Evolutionary conservation across 1,284 basidiomycete species (phyloP).

Genomic region (Trametes versicolor): DNA sequence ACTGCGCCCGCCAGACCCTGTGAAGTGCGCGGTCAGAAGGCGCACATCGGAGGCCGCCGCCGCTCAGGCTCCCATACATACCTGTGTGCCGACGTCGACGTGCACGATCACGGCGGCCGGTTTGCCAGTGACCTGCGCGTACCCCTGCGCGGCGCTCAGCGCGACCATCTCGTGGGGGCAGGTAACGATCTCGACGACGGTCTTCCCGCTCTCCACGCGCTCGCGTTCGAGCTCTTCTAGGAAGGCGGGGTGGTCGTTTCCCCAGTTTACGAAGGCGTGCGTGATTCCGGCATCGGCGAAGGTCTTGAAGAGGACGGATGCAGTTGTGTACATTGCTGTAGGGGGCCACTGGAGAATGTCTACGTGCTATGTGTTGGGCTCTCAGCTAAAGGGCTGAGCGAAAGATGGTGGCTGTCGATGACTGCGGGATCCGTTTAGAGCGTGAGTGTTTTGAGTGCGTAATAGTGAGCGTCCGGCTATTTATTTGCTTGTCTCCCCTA

Average conservation of each 20-base stretch:
- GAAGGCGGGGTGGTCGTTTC: constrained; percentile 76
- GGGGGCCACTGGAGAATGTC: not conserved
- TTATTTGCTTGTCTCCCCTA: not conserved
- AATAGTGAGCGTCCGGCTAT: not conserved
- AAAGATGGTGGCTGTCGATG: not conserved
- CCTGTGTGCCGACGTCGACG: constrained; percentile 79
- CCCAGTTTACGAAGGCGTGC: constrained; percentile 80
- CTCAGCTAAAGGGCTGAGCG: too few species aligned
- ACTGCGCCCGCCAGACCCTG: constrained; percentile 64
- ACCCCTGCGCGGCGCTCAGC: constrained; percentile 75
- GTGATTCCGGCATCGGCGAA: constrained; percentile 71
- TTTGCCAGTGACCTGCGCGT: constrained; percentile 69
- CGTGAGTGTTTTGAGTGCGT: not conserved
- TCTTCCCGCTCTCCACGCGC: constrained; percentile 52
- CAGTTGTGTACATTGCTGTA: constrained; percentile 61
- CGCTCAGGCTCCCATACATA: constrained; percentile 33
- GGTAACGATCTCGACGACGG: constrained; percentile 62
- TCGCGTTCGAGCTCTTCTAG: constrained; percentile 74
- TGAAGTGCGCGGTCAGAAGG: constrained; percentile 1
- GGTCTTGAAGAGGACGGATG: constrained; percentile 65
- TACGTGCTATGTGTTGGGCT: not conserved
- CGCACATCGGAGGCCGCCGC: not conserved
- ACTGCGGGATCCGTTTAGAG: not conserved
- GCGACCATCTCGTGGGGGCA: constrained; percentile 84
- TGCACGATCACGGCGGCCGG: constrained; percentile 78